A percentile compares a stretch with the other conserved stretches of the same genome.
These are phyloP conservation scores for Firmiana major DNA, from an alignment of 345 rosid genomes.

Conservation along the genomic window DNA sequence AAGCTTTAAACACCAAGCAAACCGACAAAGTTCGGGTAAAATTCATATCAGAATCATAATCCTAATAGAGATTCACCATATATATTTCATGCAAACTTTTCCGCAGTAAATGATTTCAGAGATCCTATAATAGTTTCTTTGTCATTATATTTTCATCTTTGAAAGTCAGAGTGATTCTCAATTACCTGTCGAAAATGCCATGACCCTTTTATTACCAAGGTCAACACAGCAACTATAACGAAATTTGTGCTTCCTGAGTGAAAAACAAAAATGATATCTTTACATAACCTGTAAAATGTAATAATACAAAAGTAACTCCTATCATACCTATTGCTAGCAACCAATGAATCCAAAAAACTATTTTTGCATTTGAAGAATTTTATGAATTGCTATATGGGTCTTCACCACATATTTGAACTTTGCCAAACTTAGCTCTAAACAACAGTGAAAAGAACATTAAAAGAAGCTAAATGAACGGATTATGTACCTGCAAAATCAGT, in stretches of 20 bases:
- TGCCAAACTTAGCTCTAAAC: neutral
- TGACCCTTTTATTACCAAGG: slow-evolving; percentile 66
- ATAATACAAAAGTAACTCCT: neutral
- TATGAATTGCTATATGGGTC: neutral
- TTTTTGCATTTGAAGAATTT: neutral
- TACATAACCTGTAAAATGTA: neutral
- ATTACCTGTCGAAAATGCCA: slow-evolving; percentile 90
- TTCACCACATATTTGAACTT: neutral
- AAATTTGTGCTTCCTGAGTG: slow-evolving; percentile 87
- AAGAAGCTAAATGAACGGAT: neutral
- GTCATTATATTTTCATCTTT: neutral
- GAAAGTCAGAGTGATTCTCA: neutral
- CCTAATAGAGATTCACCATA: neutral
- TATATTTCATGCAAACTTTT: neutral
- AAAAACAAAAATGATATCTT: neutral
- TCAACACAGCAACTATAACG: slow-evolving; percentile 68
- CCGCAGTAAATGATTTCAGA: neutral
- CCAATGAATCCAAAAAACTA: slow-evolving; percentile 1
- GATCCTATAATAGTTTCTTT: neutral
- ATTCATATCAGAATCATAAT: slow-evolving; percentile 1
- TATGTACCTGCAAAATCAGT: slow-evolving; percentile 86
- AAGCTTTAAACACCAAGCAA: neutral
- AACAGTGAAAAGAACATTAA: neutral
- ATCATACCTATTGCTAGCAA: neutral
- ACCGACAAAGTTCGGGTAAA: neutral